Conservation (phyloP, 768 basidiomycete genomes). For the Hemileccinum rubropunctum region DNA sequence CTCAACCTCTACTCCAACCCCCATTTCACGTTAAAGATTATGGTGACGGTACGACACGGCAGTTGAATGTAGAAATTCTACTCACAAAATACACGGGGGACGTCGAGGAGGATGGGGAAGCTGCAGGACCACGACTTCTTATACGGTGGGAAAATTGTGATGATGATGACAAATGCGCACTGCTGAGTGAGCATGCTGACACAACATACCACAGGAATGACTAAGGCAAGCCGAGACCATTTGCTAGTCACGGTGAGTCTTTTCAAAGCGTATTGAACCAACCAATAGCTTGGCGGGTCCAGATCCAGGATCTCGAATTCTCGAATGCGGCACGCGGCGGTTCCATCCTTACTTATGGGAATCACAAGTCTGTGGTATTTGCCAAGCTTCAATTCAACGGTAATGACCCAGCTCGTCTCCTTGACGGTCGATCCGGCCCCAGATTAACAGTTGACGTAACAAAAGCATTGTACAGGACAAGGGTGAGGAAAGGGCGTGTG, state of each 20-base stretch:
- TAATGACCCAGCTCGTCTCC: not conserved
- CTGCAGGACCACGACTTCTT: conserved; percentile 2
- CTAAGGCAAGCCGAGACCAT: not conserved
- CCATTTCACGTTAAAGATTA: not conserved
- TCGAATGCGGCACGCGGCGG: not conserved
- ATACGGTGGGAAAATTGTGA: conserved; percentile 19
- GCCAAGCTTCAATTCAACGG: not conserved
- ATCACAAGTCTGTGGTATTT: no score
- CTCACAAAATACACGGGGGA: conserved; percentile 24
- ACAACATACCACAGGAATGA: not conserved
- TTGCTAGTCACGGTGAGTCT: no score
- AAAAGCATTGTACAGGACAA: not conserved
- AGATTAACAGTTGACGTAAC: not conserved
- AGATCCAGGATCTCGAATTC: not conserved
- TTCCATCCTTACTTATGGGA: no score
- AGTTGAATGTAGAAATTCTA: not conserved
- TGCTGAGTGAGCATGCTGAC: conserved; percentile 20
- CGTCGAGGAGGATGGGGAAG: conserved; percentile 3
- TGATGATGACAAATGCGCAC: conserved; percentile 15
- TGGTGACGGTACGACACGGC: not conserved
- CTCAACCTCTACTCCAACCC: not conserved
- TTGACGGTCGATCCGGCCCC: not conserved
- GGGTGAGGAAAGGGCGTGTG: not conserved
- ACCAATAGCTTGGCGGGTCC: no score
- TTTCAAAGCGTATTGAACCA: no score